Evolutionary conservation across 1,284 basidiomycete species (phyloP).

Genomic region (Malassezia sp.): DNA sequence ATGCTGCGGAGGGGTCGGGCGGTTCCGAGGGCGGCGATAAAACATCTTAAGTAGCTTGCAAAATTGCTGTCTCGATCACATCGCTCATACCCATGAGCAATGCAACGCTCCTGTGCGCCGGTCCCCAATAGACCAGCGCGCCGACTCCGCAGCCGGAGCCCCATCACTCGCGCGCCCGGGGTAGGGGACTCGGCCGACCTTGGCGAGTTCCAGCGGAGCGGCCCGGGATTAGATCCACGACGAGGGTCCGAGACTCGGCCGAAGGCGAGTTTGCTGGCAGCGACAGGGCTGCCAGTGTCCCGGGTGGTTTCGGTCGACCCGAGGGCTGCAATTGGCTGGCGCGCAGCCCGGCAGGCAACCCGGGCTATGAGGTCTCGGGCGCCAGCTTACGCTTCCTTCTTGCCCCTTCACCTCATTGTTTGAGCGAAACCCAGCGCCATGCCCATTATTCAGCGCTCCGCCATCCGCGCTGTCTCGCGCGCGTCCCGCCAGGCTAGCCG

Average conservation of each 20-base stretch:
- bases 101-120: too few species aligned
- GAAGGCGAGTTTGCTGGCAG: conserved; percentile 15
- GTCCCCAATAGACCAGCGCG: too few species aligned
- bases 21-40: too few species aligned
- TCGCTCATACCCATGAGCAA: too few species aligned
- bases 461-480: conserved; percentile 34
- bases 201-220: too few species aligned
- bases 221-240: too few species aligned
- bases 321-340: conserved; percentile 16
- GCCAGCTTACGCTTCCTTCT: conserved; percentile 10
- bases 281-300: not conserved
- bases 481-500: conserved; percentile 23
- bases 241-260: too few species aligned
- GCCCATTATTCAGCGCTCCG: conserved; percentile 34
- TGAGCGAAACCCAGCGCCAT: conserved; percentile 20
- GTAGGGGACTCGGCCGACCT: too few species aligned
- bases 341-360: conserved; percentile 13
- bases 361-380: conserved; percentile 8
- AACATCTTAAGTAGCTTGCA: too few species aligned
- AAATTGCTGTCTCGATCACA: too few species aligned
- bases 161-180: not conserved
- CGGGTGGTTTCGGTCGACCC: conserved; percentile 17
- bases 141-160: too few species aligned
- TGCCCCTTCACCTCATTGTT: conserved; percentile 16
- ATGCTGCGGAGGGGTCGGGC: too few species aligned